Evolutionary conservation across 768 basidiomycete species (phyloP).

Genomic region (Termitomyces sp.): DNA sequence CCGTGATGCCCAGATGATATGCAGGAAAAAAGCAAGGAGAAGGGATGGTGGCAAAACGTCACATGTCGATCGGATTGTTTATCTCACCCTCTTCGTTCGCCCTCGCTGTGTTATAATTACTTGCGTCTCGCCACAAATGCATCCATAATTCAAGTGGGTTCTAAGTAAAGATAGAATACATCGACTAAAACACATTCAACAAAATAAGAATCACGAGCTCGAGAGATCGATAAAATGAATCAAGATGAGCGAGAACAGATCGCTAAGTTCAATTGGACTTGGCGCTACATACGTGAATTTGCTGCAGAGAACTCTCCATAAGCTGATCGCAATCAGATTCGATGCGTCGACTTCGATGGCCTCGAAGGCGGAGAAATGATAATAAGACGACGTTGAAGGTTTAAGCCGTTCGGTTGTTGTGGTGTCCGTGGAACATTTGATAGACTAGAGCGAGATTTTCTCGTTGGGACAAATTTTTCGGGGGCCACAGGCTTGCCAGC

Average conservation of each 20-base stretch:
- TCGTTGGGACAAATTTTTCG: background rate
- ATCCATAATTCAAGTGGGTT: background rate
- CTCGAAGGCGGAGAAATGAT: conserved; percentile 2
- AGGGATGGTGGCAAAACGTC: too few relatives aligned
- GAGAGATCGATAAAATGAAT: background rate
- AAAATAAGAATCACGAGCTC: background rate
- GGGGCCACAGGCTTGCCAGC: background rate
- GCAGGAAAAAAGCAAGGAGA: too few relatives aligned
- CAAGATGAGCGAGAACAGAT: background rate
- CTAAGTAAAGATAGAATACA: background rate
- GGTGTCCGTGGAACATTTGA: background rate
- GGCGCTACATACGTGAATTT: too few relatives aligned
- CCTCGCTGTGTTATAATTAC: too few relatives aligned
- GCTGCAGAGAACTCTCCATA: background rate
- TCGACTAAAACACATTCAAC: background rate
- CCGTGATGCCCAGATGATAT: too few relatives aligned
- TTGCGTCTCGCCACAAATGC: too few relatives aligned
- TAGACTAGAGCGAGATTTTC: background rate
- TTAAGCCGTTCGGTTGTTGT: background rate
- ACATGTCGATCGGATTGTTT: too few relatives aligned
- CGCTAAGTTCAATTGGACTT: background rate
- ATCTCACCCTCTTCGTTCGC: too few relatives aligned
- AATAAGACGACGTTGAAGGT: background rate
- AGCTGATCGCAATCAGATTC: background rate
- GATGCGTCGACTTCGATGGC: background rate